A percentile compares a stretch with the other conserved stretches of the same genome.
Evolutionary conservation across 2,329 filamentous ascomycete species (phyloP).

Genomic region (Beauveria sp.): DNA sequence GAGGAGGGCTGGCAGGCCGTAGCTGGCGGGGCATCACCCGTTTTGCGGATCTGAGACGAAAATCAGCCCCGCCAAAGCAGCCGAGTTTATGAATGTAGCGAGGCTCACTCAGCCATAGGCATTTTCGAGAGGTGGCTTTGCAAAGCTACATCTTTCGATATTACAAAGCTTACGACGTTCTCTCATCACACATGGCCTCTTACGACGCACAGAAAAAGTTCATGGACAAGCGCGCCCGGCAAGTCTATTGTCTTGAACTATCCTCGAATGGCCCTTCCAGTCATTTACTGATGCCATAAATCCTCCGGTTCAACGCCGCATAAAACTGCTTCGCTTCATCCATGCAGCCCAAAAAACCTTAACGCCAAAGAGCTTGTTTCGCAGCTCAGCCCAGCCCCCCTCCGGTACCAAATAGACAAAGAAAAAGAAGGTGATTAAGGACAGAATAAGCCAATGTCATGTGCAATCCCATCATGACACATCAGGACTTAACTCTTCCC

Average conservation of each 20-base stretch:
- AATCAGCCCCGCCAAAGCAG: not conserved
- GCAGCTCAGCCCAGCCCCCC: not conserved
- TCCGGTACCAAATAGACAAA: not conserved
- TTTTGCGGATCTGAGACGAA: not conserved
- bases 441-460: not conserved
- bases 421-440: not conserved
- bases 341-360: slow-evolving; percentile 5
- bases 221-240: slow-evolving; percentile 8
- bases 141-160: not conserved
- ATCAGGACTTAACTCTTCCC: not conserved
- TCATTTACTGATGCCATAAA: not conserved
- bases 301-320: not conserved
- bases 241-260: slow-evolving; percentile 11
- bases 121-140: not conserved
- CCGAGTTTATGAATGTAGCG: not conserved
- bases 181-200: not conserved
- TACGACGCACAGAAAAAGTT: not conserved
- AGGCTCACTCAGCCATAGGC: not conserved
- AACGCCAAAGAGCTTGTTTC: slow-evolving; percentile 8
- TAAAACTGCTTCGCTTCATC: slow-evolving; percentile 5
- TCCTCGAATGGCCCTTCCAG: slow-evolving; percentile 7
- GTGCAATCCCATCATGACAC: not conserved
- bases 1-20: not conserved
- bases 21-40: not conserved
- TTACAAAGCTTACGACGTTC: too few relatives aligned